Percentiles rank a stretch among this genome's conserved stretches.
These are phyloP conservation scores for Glutinoglossum americanum DNA, from an alignment of 495 filamentous ascomycete species.

Conservation along the genomic window DNA sequence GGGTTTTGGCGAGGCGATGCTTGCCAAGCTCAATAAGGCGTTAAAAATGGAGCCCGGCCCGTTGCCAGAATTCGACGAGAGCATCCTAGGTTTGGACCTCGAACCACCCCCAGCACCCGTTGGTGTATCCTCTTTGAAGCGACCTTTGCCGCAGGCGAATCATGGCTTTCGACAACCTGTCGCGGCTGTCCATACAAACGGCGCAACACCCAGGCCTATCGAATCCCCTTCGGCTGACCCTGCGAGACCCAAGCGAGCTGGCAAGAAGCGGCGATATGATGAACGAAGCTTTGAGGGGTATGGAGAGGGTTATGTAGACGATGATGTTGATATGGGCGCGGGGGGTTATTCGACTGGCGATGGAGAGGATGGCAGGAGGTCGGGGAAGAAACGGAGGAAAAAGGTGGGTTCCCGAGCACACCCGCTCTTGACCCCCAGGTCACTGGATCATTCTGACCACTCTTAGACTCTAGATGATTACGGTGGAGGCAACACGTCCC, in stretches of 20 bases:
- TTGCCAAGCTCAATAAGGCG: slow-evolving; percentile 27
- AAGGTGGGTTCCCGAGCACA: slow-evolving; percentile 13
- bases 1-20: slow-evolving; percentile 17
- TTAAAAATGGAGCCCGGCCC: slow-evolving; percentile 35
- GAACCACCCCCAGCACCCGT: slow-evolving; percentile 18
- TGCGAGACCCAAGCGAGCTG: slow-evolving; percentile 30
- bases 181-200: background rate
- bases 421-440: background rate
- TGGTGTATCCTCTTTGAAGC: slow-evolving; percentile 8
- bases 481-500: background rate
- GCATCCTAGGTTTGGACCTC: slow-evolving; percentile 35
- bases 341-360: slow-evolving; percentile 11
- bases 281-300: slow-evolving; percentile 49
- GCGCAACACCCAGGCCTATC: slow-evolving; percentile 17
- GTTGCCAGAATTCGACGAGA: slow-evolving; percentile 31
- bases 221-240: slow-evolving; percentile 15
- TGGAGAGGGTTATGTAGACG: slow-evolving; percentile 38
- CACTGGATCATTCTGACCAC: background rate
- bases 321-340: slow-evolving; percentile 27
- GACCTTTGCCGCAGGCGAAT: background rate
- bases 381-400: slow-evolving; percentile 18
- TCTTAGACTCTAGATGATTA: background rate
- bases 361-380: slow-evolving; percentile 14
- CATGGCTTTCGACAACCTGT: background rate
- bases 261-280: slow-evolving; percentile 45